A percentile compares a stretch with the other conserved stretches of the same genome.
Evolutionary conservation across 805 yeast species (phyloP).

Genomic region (Candida insectorum): DNA sequence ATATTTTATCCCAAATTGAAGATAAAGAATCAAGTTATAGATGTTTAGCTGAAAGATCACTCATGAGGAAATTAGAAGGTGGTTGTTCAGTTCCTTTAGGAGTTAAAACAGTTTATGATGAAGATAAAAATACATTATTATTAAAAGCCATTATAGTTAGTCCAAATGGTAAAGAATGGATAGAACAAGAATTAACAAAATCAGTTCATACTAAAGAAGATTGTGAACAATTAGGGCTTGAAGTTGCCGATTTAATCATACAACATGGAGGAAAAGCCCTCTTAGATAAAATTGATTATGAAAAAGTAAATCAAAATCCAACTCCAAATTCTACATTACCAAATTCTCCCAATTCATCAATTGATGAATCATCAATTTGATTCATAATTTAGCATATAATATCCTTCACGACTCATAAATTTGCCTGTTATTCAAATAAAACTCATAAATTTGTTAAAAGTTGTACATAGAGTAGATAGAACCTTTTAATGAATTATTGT

Average conservation of each 20-base stretch:
- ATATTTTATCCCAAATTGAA: slow-evolving; percentile 61
- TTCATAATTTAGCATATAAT: too few species aligned
- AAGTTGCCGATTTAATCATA: slow-evolving; percentile 64
- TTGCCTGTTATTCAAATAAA: too few species aligned
- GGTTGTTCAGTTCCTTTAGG: slow-evolving; percentile 99
- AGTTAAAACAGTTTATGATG: slow-evolving; percentile 59
- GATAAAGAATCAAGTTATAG: slow-evolving; percentile 65
- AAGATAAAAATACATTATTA: slow-evolving; percentile 42
- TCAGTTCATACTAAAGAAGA: slow-evolving; percentile 48
- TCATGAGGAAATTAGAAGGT: slow-evolving; percentile 88
- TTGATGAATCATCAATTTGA: too few species aligned
- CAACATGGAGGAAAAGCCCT: slow-evolving; percentile 80
- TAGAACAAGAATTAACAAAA: slow-evolving; percentile 50
- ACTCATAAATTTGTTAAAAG: too few species aligned
- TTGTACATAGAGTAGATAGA: too few species aligned
- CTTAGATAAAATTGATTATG: slow-evolving; percentile 74
- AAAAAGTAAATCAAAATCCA: slow-evolving; percentile 49
- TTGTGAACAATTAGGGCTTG: slow-evolving; percentile 66
- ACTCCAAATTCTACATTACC: background rate
- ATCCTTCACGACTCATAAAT: too few species aligned
- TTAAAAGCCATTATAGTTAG: slow-evolving; percentile 70
- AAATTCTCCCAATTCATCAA: too few species aligned
- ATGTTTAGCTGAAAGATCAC: slow-evolving; percentile 83
- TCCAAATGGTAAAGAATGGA: slow-evolving; percentile 74
- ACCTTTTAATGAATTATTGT: too few species aligned